Conservation (phyloP, 2,329 filamentous ascomycete genomes). For the Stromatinia cepivora region DNA sequence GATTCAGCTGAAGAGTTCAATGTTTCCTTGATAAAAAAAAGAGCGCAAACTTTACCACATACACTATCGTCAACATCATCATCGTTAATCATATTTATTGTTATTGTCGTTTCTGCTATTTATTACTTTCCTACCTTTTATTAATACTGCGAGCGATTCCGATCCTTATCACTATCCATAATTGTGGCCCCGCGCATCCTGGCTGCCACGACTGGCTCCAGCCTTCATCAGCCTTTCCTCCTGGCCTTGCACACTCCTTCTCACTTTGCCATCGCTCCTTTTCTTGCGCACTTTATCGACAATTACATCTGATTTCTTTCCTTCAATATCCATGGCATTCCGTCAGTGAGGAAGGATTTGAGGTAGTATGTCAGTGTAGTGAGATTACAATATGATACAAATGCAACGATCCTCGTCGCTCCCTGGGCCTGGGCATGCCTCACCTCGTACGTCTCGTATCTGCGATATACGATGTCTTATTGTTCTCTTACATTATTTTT, state of each 20-base stretch:
- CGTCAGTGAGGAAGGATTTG: neutral
- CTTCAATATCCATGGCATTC: conserved; percentile 8
- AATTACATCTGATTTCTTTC: neutral
- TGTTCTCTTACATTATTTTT: neutral
- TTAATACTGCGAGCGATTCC: neutral
- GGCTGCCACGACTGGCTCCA: conserved; percentile 12
- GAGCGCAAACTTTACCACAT: neutral
- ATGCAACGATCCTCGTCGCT: conserved; percentile 43
- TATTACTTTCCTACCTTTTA: neutral
- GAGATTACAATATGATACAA: conserved; percentile 42
- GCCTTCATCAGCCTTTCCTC: conserved; percentile 21
- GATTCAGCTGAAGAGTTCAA: conserved; percentile 4
- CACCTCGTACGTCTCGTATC: conserved; percentile 40
- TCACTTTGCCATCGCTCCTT: conserved; percentile 14
- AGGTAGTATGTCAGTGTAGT: conserved; percentile 18
- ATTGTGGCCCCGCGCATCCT: conserved; percentile 19
- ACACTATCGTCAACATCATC: neutral
- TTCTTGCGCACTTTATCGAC: neutral
- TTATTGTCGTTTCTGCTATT: neutral
- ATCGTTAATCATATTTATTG: neutral
- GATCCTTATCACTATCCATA: conserved; percentile 13
- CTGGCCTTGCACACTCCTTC: neutral
- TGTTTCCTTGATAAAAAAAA: neutral
- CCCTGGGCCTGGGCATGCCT: conserved; percentile 41
- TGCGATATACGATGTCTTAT: conserved; percentile 9